These are phyloP conservation scores for Reutealis trisperma DNA, from an alignment of 345 rosid genomes.

Conservation along the genomic window DNA sequence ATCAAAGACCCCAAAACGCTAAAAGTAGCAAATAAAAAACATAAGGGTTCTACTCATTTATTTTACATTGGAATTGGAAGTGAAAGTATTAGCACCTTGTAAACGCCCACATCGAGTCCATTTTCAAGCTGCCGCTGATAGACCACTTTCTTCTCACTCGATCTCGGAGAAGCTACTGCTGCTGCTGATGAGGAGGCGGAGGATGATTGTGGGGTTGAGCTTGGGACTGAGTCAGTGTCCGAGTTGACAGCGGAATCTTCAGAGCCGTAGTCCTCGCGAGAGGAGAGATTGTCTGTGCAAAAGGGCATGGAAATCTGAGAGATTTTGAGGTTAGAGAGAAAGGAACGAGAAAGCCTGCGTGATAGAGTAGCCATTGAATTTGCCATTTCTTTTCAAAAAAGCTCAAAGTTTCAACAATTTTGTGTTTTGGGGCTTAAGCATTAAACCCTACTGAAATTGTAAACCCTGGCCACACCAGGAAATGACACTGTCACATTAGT, in stretches of 20 bases:
- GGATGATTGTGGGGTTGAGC: slow-evolving; percentile 20
- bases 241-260: slow-evolving; percentile 37
- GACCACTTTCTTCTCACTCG: slow-evolving; percentile 31
- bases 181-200: slow-evolving; percentile 7
- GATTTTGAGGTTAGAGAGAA: slow-evolving; percentile 43
- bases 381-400: slow-evolving; percentile 30
- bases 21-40: not conserved
- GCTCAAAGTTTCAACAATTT: not conserved
- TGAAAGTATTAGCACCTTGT: slow-evolving; percentile 47
- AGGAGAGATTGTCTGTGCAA: slow-evolving; percentile 44
- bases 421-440: not conserved
- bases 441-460: slow-evolving; percentile 16
- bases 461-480: not conserved
- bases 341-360: slow-evolving; percentile 49
- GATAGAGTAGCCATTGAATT: slow-evolving; percentile 54
- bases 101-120: slow-evolving; percentile 77
- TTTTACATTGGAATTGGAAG: not conserved
- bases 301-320: slow-evolving; percentile 44
- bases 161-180: slow-evolving; percentile 8
- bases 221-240: slow-evolving; percentile 37
- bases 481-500: too few species aligned
- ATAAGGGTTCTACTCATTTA: not conserved
- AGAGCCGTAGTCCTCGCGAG: slow-evolving; percentile 24
- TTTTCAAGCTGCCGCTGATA: slow-evolving; percentile 64
- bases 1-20: not conserved